A percentile compares a stretch with the other conserved stretches of the same genome.
phyloP scores from a whole-genome alignment of 495 filamentous ascomycete species.

The Penicillium soppii region DNA sequence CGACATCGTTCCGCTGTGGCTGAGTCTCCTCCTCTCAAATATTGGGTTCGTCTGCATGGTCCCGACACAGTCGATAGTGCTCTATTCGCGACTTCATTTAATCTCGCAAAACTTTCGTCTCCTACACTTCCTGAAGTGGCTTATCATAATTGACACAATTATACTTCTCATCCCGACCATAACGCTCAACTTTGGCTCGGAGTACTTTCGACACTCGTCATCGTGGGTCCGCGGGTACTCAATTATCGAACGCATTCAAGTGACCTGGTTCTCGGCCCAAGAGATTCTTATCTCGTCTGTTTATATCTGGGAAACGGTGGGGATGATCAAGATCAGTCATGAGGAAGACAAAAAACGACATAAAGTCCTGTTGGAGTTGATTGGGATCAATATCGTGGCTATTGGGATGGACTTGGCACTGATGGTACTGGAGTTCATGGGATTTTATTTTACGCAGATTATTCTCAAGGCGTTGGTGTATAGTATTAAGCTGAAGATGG shows the following conservation, averaged over 20 bases:
- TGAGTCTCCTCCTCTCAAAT: constrained; percentile 42
- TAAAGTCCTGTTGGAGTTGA: constrained; percentile 38
- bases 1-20: constrained; percentile 20
- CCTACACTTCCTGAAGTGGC: constrained; percentile 37
- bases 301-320: constrained; percentile 47
- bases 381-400: constrained; percentile 44
- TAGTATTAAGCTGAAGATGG: constrained; percentile 55
- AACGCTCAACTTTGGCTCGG: constrained; percentile 41
- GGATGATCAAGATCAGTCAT: constrained; percentile 29
- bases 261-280: constrained; percentile 50
- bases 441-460: constrained; percentile 47
- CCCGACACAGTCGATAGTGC: constrained; percentile 48
- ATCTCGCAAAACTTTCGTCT: constrained; percentile 38
- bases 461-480: constrained; percentile 50
- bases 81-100: constrained; percentile 50
- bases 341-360: constrained; percentile 30
- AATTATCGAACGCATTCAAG: constrained; percentile 49
- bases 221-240: constrained; percentile 43
- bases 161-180: constrained; percentile 45
- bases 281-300: constrained; percentile 49
- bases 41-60: constrained; percentile 51
- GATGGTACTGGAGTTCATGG: constrained; percentile 44
- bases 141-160: constrained; percentile 41
- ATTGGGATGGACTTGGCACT: constrained; percentile 45
- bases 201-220: background rate